Evolutionary conservation across 2,329 filamentous ascomycete genomes (phyloP), one percentile per base, ranked within the genome.

Genomic region (Penicillium capsulatum): DNA sequence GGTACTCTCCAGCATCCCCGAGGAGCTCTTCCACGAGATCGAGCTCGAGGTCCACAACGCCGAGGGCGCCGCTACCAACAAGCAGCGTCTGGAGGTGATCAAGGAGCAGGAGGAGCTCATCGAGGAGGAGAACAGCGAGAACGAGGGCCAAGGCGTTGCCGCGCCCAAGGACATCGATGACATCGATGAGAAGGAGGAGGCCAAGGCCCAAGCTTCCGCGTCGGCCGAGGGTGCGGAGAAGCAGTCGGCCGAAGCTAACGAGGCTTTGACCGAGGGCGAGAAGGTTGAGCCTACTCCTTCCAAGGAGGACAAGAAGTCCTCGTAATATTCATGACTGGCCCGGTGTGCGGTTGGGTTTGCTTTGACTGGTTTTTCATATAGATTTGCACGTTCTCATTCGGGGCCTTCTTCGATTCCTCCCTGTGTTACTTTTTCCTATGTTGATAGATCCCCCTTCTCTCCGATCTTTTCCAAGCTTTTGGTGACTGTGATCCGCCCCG

Each of bases 21-120:
- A 98, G 68, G 92, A 98, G 67, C 77, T 98, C 28, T 98, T 94
- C 86, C 92, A 98, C 75, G 92, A 98, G 73, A 96, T 98, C 49
- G 92, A 97, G 69, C 84, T 98, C 20, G 92, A 98, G 71, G 89
- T 98, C 7, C 88, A 96, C 75, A 94, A 84, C 46, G 90, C 91
- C 34, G 92, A 98, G 70, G 92, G 92, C 46, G 91, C 90, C 8
- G 92, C 92, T 16, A 98, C 92, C 51, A 98, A 98, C 79, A 96
- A 94, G 77, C 92, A 97, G 75, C 85, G 92, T 64, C 84, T 98
- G 29, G 92, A 98, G 73, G 92, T 98, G 11, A 78, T 98, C 62
- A 94, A 89, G 77, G 92, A 98, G 73, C 92, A 98, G 73, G 86
- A 98, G 66, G 92, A 96, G 64, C 80, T 98, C 48, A 98, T 98